phyloP scores from a whole-genome alignment of 441 rosid species.

The Pelargonium australe region DNA sequence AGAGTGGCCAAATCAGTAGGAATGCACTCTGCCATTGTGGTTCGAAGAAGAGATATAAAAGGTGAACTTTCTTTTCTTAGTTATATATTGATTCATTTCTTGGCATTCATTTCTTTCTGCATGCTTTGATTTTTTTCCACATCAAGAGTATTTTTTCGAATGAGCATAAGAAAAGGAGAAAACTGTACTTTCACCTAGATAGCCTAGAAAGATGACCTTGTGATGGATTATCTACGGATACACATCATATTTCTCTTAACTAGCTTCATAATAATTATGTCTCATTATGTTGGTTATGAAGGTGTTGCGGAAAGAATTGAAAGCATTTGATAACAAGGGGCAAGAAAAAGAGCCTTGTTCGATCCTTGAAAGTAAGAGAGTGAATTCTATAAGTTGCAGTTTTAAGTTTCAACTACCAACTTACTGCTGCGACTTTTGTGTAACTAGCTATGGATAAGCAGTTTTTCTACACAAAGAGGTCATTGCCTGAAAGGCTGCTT shows the following conservation, averaged over 20 bases:
- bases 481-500: no score
- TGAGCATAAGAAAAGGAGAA: no score
- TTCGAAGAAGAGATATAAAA: slow-evolving; percentile 87
- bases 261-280: slow-evolving; percentile 14
- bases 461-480: no score
- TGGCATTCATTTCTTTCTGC: not conserved
- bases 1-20: slow-evolving; percentile 82
- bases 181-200: no score
- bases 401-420: not conserved
- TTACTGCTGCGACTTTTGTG: no score
- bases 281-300: slow-evolving; percentile 18
- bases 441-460: no score
- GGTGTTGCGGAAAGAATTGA: slow-evolving; percentile 53
- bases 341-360: not conserved
- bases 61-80: slow-evolving; percentile 35
- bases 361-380: slow-evolving; percentile 1
- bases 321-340: not conserved
- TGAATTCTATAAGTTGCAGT: not conserved
- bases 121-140: not conserved
- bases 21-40: slow-evolving; percentile 90
- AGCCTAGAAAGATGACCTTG: no score
- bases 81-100: not conserved
- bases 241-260: not conserved
- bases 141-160: not conserved
- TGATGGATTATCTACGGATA: not conserved